These are phyloP conservation scores for Xylaria sp. DNA, from an alignment of 2,329 filamentous ascomycete genomes.

Conservation along the genomic window DNA sequence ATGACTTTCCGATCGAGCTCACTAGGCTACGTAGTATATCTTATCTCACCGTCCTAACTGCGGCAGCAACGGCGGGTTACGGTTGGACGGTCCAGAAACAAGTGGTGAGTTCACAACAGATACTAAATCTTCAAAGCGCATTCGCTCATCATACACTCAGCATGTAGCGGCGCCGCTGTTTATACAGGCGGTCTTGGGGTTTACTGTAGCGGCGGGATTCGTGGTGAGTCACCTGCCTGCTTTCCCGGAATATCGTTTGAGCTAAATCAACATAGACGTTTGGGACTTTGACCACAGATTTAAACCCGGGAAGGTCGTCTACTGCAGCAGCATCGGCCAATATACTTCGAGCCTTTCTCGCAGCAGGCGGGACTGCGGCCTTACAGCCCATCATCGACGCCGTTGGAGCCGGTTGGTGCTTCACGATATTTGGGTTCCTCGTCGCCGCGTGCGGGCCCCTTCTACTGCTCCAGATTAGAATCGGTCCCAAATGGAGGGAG, in stretches of 20 bases:
- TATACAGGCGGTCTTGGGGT: constrained; percentile 34
- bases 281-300: constrained; percentile 36
- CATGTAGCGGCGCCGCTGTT: constrained; percentile 28
- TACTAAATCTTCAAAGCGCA: not conserved
- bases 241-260: not conserved
- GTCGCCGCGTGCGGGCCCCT: constrained; percentile 36
- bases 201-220: constrained; percentile 33
- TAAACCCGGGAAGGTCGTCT: constrained; percentile 38
- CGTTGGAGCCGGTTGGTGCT: constrained; percentile 41
- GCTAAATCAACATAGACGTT: constrained; percentile 20
- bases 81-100: constrained; percentile 36
- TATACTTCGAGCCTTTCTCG: constrained; percentile 40
- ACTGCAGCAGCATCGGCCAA: constrained; percentile 43
- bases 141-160: constrained; percentile 10
- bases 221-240: constrained; percentile 23
- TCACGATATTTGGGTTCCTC: constrained; percentile 40
- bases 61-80: constrained; percentile 27
- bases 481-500: constrained; percentile 32
- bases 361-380: constrained; percentile 34
- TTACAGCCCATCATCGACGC: constrained; percentile 39
- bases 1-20: constrained; percentile 34
- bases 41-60: constrained; percentile 22
- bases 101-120: constrained; percentile 21
- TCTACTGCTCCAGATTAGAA: constrained; percentile 31
- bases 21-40: constrained; percentile 31